Conservation (phyloP, 352 stramenopile genomes). For the Phytophthora meadii region DNA sequence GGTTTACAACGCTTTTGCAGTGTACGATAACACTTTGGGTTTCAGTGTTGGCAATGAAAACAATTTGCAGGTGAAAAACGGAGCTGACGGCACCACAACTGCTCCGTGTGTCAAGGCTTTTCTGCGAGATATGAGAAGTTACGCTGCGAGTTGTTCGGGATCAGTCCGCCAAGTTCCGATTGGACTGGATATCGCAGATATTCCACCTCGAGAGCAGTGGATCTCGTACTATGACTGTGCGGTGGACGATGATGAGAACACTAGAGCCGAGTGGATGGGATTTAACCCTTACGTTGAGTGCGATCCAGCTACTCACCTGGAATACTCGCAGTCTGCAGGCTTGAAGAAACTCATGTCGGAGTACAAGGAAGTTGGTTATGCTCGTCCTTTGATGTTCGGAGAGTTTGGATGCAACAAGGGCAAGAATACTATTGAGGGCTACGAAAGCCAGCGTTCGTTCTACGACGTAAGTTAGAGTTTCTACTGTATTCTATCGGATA, state of each 20-base stretch:
- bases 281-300: conserved; percentile 81
- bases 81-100: conserved; percentile 27
- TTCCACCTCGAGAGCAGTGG: conserved; percentile 58
- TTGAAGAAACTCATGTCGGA: conserved; percentile 70
- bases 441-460: conserved; percentile 72
- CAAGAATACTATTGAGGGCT: conserved; percentile 57
- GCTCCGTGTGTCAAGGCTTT: conserved; percentile 70
- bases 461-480: conserved; percentile 43
- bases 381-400: conserved; percentile 72
- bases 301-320: conserved; percentile 52
- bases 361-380: conserved; percentile 54
- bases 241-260: conserved; percentile 52
- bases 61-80: conserved; percentile 43
- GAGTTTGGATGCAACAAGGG: conserved; percentile 84
- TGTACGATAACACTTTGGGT: conserved; percentile 75
- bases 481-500: conserved; percentile 11
- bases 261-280: conserved; percentile 57
- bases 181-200: conserved; percentile 70
- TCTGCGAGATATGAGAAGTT: conserved; percentile 57
- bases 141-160: conserved; percentile 45
- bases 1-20: conserved; percentile 77
- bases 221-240: conserved; percentile 76
- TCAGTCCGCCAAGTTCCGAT: conserved; percentile 67
- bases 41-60: conserved; percentile 71
- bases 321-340: conserved; percentile 65